Conservation (phyloP, 2,329 filamentous ascomycete genomes). For the Magnaporthiopsis incrustans region DNA sequence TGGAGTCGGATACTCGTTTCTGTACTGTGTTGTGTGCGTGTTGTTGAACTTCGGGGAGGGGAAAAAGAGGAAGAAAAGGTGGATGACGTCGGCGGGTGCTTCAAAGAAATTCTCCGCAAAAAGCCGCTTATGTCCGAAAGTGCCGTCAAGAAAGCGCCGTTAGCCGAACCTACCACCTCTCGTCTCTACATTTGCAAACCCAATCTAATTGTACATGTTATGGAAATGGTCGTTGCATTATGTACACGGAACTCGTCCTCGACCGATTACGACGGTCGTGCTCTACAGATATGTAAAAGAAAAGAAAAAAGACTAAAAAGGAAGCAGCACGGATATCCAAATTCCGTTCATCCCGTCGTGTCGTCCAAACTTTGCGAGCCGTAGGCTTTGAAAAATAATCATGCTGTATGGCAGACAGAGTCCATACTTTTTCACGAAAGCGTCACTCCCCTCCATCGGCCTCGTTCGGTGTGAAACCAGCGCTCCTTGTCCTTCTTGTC, state of each 20-base stretch:
- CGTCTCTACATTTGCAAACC: no score
- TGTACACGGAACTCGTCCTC: no score
- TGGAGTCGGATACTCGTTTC: not conserved
- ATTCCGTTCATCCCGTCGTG: no score
- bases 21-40: not conserved
- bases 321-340: no score
- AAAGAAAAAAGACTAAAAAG: no score
- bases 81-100: not conserved
- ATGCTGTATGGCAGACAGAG: no score
- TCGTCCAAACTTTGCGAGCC: no score
- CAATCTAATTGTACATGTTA: no score
- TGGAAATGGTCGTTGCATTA: no score
- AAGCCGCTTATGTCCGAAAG: not conserved
- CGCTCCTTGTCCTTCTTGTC: conserved; percentile 26
- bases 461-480: conserved; percentile 28
- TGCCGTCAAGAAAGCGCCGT: not conserved
- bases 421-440: conserved; percentile 15
- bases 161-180: not conserved
- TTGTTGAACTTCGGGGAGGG: not conserved
- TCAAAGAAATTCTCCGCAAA: not conserved
- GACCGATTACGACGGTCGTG: no score
- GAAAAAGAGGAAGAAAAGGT: not conserved
- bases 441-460: conserved; percentile 21
- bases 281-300: no score
- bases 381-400: no score